Evolutionary conservation across 2,329 filamentous ascomycete species (phyloP).

Genomic region (Colletotrichum acutatum): DNA sequence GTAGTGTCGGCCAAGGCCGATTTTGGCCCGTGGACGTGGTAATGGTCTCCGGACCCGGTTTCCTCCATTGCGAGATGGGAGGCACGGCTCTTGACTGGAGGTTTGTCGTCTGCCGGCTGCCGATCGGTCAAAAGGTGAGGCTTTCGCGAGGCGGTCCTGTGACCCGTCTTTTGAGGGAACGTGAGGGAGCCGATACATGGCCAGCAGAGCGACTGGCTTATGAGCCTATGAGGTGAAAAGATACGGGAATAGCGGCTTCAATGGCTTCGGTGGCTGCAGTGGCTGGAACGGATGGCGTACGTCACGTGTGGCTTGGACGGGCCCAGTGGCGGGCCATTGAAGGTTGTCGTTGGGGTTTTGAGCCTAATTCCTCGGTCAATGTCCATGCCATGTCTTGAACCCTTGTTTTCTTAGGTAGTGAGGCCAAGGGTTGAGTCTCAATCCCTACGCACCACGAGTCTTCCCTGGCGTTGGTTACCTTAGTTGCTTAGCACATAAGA

Average conservation of each 20-base stretch:
- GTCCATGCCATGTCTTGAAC: neutral
- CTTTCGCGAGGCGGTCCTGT: constrained; percentile 27
- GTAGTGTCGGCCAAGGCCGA: constrained; percentile 4
- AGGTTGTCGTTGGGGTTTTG: neutral
- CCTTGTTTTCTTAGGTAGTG: neutral
- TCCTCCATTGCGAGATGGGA: neutral
- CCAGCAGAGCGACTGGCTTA: neutral
- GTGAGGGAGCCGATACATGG: constrained; percentile 26
- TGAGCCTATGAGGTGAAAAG: neutral
- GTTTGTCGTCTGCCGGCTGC: constrained; percentile 24
- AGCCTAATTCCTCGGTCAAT: constrained; percentile 1
- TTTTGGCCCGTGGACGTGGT: constrained; percentile 2
- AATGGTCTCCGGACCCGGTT: neutral
- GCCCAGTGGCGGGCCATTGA: neutral
- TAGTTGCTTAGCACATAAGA: no score
- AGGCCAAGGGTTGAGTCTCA: neutral
- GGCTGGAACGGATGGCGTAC: constrained; percentile 30
- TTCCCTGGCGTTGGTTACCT: neutral
- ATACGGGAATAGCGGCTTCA: neutral
- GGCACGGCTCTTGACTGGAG: constrained; percentile 9
- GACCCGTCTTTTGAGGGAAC: constrained; percentile 12
- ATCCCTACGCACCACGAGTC: neutral
- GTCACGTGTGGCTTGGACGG: constrained; percentile 30
- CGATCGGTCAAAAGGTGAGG: constrained; percentile 27
- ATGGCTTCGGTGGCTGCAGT: neutral